These are phyloP conservation scores for Galerina sulciceps DNA, from an alignment of 768 basidiomycete genomes.

Conservation along the genomic window DNA sequence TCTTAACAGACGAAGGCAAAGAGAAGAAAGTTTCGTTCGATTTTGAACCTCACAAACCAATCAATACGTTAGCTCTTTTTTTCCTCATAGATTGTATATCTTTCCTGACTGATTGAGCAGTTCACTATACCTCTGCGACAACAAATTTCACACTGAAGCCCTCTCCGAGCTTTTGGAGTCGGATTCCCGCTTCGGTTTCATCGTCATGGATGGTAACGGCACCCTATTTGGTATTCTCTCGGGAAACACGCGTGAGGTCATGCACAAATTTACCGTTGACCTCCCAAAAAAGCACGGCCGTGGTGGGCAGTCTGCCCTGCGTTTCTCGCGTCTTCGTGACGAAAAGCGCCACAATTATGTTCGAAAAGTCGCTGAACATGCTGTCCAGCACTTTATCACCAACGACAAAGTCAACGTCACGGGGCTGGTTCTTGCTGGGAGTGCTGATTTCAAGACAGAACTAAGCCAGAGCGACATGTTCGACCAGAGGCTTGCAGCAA, in stretches of 20 bases:
- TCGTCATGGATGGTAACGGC: slow-evolving; percentile 99
- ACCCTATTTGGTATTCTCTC: slow-evolving; percentile 95
- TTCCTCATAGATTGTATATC: background rate
- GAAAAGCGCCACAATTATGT: slow-evolving; percentile 99
- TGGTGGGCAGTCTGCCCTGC: slow-evolving; percentile 98
- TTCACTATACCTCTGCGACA: slow-evolving; percentile 98
- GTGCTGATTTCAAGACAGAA: slow-evolving; percentile 99
- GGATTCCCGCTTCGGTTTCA: slow-evolving; percentile 97
- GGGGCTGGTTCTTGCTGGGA: slow-evolving; percentile 94
- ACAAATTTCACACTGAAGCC: slow-evolving; percentile 99
- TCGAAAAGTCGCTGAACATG: slow-evolving; percentile 95
- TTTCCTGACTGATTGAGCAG: slow-evolving; percentile 38
- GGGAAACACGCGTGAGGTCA: slow-evolving; percentile 95
- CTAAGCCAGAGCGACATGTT: slow-evolving; percentile 97
- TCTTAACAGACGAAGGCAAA: slow-evolving; percentile 97
- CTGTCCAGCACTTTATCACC: slow-evolving; percentile 98
- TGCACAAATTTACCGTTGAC: slow-evolving; percentile 99
- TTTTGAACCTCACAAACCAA: slow-evolving; percentile 98
- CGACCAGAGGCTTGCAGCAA: slow-evolving; percentile 83
- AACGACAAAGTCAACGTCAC: slow-evolving; percentile 98
- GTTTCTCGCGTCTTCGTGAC: slow-evolving; percentile 99
- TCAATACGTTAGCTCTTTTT: slow-evolving; percentile 81
- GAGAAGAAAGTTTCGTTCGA: slow-evolving; percentile 99
- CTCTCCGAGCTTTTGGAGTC: slow-evolving; percentile 96
- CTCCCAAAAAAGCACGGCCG: slow-evolving; percentile 99